Percentiles rank a stretch among this genome's conserved stretches.
Conservation (phyloP, 2,329 filamentous ascomycete species). For the Colletotrichum cuscutae region DNA sequence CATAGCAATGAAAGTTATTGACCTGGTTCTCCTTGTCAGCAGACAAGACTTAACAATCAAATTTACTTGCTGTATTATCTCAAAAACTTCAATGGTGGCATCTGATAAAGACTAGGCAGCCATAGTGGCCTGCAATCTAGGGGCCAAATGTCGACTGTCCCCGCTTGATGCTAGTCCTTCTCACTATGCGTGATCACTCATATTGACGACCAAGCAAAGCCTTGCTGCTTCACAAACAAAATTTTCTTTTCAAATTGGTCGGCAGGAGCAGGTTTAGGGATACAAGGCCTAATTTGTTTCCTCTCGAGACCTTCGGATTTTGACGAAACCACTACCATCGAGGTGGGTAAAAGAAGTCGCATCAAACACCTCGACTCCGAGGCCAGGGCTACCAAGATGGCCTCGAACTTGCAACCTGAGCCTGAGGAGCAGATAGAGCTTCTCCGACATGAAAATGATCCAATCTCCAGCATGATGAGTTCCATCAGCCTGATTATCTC, state of each 20-base stretch:
- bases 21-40: background rate
- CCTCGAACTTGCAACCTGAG: background rate
- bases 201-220: background rate
- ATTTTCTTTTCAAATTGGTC: background rate
- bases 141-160: background rate
- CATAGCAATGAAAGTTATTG: too few relatives aligned
- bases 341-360: background rate
- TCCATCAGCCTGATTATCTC: background rate
- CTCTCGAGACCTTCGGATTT: background rate
- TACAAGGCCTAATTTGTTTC: background rate
- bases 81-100: background rate
- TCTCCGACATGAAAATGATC: fast-evolving
- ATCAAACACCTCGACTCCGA: background rate
- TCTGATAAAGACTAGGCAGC: background rate
- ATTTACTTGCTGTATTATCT: background rate
- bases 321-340: background rate
- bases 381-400: background rate
- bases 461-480: background rate
- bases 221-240: background rate
- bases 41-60: background rate
- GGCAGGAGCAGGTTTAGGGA: background rate
- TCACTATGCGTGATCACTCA: background rate
- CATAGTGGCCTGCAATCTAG: background rate
- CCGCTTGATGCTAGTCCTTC: background rate
- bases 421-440: background rate